phyloP scores from a whole-genome alignment of 2,329 filamentous ascomycete genomes.

The Stachybotrys chlorohalonatus region DNA sequence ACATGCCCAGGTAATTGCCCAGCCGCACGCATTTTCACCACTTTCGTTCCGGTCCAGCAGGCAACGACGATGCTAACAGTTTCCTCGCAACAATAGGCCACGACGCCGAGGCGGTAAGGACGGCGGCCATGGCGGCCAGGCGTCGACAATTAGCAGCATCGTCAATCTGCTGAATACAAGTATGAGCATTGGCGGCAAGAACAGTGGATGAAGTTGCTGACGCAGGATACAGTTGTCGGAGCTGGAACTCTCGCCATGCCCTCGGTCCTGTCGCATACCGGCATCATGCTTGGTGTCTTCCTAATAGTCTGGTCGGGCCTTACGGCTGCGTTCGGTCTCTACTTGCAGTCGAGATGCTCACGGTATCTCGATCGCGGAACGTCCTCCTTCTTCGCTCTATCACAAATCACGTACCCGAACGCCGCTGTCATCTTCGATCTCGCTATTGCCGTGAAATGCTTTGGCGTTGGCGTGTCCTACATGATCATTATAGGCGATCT shows the following conservation, averaged over 20 bases:
- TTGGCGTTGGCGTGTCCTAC: conserved; percentile 94
- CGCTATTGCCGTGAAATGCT: conserved; percentile 95
- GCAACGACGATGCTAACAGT: conserved; percentile 1
- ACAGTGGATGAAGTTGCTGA: conserved; percentile 6
- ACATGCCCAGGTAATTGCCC: conserved; percentile 38
- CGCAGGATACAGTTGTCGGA: conserved; percentile 61
- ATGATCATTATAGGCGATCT: conserved; percentile 97
- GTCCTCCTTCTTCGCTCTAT: conserved; percentile 92
- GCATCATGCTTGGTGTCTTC: conserved; percentile 72
- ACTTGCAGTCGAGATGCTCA: conserved; percentile 87
- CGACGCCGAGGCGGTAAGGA: conserved; percentile 62
- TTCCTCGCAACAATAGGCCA: conserved; percentile 25
- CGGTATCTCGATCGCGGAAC: conserved; percentile 84
- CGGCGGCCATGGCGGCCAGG: conserved; percentile 48
- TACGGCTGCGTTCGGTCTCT: conserved; percentile 85
- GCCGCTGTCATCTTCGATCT: conserved; percentile 91
- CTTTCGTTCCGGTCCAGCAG: background rate
- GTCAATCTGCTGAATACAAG: conserved; percentile 96
- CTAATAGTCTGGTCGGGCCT: conserved; percentile 88
- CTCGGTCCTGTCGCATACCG: conserved; percentile 92
- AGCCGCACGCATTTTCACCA: background rate
- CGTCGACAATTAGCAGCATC: conserved; percentile 82
- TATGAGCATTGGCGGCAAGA: conserved; percentile 30
- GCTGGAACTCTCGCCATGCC: conserved; percentile 93
- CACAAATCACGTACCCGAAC: conserved; percentile 93